A percentile compares a stretch with the other conserved stretches of the same genome.
Evolutionary conservation across 345 rosid genomes (phyloP).

Genomic region (Zanthoxylum bungeanum): DNA sequence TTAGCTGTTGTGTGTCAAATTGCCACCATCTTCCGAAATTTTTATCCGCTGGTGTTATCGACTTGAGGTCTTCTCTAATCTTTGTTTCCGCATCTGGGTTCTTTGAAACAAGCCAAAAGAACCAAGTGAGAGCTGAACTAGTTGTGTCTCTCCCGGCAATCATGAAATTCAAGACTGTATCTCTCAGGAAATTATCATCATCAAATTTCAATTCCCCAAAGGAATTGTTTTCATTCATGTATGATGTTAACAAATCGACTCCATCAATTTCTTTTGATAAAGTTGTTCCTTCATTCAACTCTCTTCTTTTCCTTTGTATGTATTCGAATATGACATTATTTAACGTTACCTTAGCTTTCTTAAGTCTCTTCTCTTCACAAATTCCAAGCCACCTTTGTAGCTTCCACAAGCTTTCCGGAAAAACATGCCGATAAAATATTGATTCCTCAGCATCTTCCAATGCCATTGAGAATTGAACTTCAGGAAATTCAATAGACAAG

Average conservation of each 20-base stretch:
- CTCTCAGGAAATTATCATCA: constrained; percentile 35
- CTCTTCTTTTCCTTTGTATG: constrained; percentile 28
- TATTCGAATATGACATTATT: constrained; percentile 15
- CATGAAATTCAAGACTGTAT: constrained; percentile 29
- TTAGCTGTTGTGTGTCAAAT: constrained; percentile 5
- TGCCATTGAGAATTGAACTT: constrained; percentile 27
- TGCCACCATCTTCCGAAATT: too few relatives aligned
- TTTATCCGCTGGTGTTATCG: too few relatives aligned
- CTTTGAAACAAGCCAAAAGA: constrained; percentile 38
- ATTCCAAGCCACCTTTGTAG: constrained; percentile 24
- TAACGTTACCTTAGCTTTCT: constrained; percentile 16
- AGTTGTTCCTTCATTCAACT: neutral
- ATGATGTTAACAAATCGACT: constrained; percentile 35
- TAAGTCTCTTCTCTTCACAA: constrained; percentile 38
- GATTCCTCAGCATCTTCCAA: constrained; percentile 36
- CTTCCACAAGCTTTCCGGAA: constrained; percentile 35
- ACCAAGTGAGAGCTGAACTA: too few relatives aligned
- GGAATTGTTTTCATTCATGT: constrained; percentile 23
- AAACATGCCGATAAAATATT: constrained; percentile 18
- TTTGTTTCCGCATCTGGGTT: constrained; percentile 24
- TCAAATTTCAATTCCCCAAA: neutral
- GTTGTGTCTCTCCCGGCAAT: too few relatives aligned
- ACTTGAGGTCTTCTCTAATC: constrained; percentile 34
- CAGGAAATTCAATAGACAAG: constrained; percentile 34
- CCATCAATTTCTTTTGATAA: neutral